These are phyloP conservation scores for Scytalidium sp. DNA, from an alignment of 2,329 filamentous ascomycete genomes.

Conservation along the genomic window DNA sequence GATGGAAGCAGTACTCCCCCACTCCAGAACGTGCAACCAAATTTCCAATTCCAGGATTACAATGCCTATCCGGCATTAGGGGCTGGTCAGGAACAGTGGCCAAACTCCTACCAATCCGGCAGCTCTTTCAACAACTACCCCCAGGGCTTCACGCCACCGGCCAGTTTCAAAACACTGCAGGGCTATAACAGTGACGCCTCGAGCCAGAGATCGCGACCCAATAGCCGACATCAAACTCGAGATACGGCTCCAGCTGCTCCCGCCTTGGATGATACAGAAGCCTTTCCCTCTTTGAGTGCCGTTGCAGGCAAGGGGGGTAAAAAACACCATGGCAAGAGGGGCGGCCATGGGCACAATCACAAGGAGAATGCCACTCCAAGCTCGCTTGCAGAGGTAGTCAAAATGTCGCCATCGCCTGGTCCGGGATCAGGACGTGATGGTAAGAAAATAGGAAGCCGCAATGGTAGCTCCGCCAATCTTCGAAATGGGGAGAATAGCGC, in stretches of 20 bases:
- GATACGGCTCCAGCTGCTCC: constrained; percentile 66
- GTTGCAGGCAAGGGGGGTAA: constrained; percentile 73
- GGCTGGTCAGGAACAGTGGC: constrained; percentile 56
- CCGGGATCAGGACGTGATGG: constrained; percentile 58
- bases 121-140: constrained; percentile 50
- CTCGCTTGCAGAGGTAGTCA: constrained; percentile 89
- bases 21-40: constrained; percentile 58
- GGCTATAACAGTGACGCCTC: constrained; percentile 55
- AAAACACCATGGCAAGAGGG: constrained; percentile 90
- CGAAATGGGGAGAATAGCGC: constrained; percentile 74
- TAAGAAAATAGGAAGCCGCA: constrained; percentile 56
- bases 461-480: constrained; percentile 62
- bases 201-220: constrained; percentile 76
- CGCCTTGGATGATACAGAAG: constrained; percentile 89
- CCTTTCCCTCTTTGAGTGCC: constrained; percentile 86
- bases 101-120: constrained; percentile 37
- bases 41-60: constrained; percentile 78
- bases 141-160: constrained; percentile 61
- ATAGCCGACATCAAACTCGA: constrained; percentile 71
- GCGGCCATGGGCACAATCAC: constrained; percentile 69
- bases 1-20: constrained; percentile 66
- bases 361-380: constrained; percentile 69
- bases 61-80: constrained; percentile 80
- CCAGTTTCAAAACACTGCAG: constrained; percentile 65
- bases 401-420: constrained; percentile 86